Evolutionary conservation across 2,329 filamentous ascomycete species (phyloP).

Genomic region (Ciborinia camelliae): DNA sequence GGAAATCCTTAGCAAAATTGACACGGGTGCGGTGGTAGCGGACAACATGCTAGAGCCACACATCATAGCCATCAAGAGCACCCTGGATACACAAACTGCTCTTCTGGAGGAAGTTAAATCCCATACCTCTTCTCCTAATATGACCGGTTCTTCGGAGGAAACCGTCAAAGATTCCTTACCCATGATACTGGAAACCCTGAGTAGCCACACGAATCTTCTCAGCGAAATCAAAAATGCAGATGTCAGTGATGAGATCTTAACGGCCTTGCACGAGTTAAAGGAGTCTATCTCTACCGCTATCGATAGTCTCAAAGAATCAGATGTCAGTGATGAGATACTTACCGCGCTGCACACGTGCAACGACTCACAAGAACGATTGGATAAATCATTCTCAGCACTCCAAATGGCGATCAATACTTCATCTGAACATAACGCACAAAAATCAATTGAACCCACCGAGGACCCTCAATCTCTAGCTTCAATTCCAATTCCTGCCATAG

Average conservation of each 20-base stretch:
- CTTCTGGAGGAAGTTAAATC: slow-evolving; percentile 27
- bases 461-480: no score
- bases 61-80: slow-evolving; percentile 24
- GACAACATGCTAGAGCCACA: slow-evolving; percentile 9
- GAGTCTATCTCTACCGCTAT: slow-evolving; percentile 27
- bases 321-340: slow-evolving; percentile 36
- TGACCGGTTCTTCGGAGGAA: slow-evolving; percentile 24
- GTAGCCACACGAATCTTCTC: slow-evolving; percentile 28
- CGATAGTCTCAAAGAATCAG: slow-evolving; percentile 30
- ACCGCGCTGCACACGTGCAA: slow-evolving; percentile 31
- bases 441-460: not conserved
- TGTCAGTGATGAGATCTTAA: slow-evolving; percentile 35
- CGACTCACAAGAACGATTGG: slow-evolving; percentile 7
- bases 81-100: slow-evolving; percentile 21
- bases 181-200: slow-evolving; percentile 29
- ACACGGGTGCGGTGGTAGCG: not conserved
- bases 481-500: not conserved
- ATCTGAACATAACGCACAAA: not conserved
- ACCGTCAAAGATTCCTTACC: slow-evolving; percentile 15
- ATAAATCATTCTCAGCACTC: not conserved
- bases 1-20: not conserved
- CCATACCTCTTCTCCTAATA: slow-evolving; percentile 12
- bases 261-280: slow-evolving; percentile 32
- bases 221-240: slow-evolving; percentile 36
- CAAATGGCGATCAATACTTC: not conserved